phyloP scores from a whole-genome alignment of 768 basidiomycete species.

The Boletus rufocinnamomeus region DNA sequence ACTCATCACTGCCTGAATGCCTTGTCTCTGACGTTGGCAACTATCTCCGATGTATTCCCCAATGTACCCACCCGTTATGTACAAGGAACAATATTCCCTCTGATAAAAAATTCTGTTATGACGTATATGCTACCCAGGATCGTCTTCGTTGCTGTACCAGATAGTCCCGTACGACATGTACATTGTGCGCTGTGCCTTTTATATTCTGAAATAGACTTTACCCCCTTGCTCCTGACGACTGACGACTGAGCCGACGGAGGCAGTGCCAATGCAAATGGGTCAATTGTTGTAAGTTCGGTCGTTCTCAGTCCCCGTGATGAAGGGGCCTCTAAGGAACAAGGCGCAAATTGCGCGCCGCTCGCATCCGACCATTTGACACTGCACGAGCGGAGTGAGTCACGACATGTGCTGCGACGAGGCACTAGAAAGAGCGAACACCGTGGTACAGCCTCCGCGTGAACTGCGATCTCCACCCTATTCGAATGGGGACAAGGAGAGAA shows the following conservation, averaged over 20 bases:
- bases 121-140: background rate
- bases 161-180: background rate
- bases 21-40: background rate
- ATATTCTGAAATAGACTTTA: background rate
- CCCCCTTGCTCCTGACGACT: background rate
- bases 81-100: background rate
- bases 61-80: conserved; percentile 3
- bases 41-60: background rate
- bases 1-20: conserved; percentile 24
- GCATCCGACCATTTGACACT: background rate
- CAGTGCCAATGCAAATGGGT: background rate
- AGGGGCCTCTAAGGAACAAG: background rate
- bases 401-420: background rate
- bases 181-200: background rate
- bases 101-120: background rate
- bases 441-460: background rate
- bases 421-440: background rate
- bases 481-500: background rate
- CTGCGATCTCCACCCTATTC: too few species aligned
- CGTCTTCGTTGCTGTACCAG: background rate
- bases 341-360: background rate
- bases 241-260: background rate
- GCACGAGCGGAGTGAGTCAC: background rate
- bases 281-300: background rate
- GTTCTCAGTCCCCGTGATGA: background rate